phyloP scores from a whole-genome alignment of 1,139 yeast genomes.

The Yamadazyma diddensiae region DNA sequence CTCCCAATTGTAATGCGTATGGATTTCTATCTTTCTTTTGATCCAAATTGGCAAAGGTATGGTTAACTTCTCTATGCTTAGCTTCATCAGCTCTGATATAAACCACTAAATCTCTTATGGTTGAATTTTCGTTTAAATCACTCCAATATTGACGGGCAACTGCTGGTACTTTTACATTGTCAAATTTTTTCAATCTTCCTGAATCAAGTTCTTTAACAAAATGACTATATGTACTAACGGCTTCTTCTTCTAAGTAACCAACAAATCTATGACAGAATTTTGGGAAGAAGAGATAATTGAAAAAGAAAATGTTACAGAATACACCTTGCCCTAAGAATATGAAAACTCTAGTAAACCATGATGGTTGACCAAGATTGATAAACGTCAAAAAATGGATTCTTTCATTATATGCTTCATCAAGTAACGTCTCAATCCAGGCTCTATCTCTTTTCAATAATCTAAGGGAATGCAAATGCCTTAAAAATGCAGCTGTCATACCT shows the following conservation, averaged over 20 bases:
- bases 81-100: conserved; percentile 66
- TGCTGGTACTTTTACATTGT: conserved; percentile 44
- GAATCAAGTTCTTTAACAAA: conserved; percentile 52
- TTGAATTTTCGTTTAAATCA: conserved; percentile 44
- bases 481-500: conserved; percentile 71
- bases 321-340: conserved; percentile 70
- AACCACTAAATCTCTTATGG: conserved; percentile 58
- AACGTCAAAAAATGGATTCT: conserved; percentile 75
- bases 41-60: conserved; percentile 66
- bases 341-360: conserved; percentile 53
- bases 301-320: conserved; percentile 59
- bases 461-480: conserved; percentile 63
- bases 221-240: conserved; percentile 69
- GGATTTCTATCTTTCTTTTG: conserved; percentile 62
- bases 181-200: conserved; percentile 52
- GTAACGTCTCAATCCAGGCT: conserved; percentile 73
- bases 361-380: conserved; percentile 63
- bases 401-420: conserved; percentile 78
- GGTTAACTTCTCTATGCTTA: conserved; percentile 75
- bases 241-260: conserved; percentile 79
- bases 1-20: conserved; percentile 50
- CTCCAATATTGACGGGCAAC: conserved; percentile 67
- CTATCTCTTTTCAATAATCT: conserved; percentile 62
- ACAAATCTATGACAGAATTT: conserved; percentile 72
- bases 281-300: conserved; percentile 59